Percentiles rank a stretch among this genome's conserved stretches.
Conservation (phyloP, 176 grass and related monocot genomes). For the Leersia perrieri region DNA sequence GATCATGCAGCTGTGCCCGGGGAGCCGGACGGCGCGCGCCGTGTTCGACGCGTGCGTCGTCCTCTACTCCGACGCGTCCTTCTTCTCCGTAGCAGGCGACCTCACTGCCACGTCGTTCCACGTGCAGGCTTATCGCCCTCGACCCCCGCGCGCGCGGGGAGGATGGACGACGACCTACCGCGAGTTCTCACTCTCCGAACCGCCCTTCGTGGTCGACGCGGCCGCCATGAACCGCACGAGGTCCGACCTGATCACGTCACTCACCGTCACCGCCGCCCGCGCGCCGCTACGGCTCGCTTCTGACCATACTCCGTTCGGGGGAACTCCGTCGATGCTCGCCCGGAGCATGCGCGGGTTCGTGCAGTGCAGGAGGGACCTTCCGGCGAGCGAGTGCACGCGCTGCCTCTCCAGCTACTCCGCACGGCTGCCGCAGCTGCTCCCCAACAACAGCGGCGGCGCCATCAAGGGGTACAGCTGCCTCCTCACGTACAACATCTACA, state of each 20-base stretch:
- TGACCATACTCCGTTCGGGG: not conserved
- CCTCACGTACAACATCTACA: not conserved
- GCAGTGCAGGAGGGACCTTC: constrained; percentile 48
- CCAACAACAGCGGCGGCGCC: not conserved
- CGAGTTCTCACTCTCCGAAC: too few species aligned
- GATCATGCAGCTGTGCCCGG: not conserved
- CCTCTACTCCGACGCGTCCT: not conserved
- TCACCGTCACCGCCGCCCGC: not conserved
- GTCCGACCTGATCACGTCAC: not conserved
- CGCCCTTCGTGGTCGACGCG: not conserved
- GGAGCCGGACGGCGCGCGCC: not conserved
- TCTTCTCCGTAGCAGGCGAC: constrained; percentile 25
- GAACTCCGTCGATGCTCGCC: not conserved
- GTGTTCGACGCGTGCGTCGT: not conserved
- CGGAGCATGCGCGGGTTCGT: not conserved
- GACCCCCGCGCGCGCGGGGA: too few species aligned
- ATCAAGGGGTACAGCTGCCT: constrained; percentile 40
- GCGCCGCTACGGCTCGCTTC: not conserved
- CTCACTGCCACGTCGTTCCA: not conserved
- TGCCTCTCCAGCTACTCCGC: constrained; percentile 30
- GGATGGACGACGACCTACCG: too few species aligned
- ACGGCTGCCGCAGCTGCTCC: not conserved
- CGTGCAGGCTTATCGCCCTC: not conserved
- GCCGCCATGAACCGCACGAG: not conserved
- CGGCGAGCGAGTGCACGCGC: not conserved